These are phyloP conservation scores for Ceratocystis smalleyi DNA, from an alignment of 2,329 filamentous ascomycete genomes.

Conservation along the genomic window DNA sequence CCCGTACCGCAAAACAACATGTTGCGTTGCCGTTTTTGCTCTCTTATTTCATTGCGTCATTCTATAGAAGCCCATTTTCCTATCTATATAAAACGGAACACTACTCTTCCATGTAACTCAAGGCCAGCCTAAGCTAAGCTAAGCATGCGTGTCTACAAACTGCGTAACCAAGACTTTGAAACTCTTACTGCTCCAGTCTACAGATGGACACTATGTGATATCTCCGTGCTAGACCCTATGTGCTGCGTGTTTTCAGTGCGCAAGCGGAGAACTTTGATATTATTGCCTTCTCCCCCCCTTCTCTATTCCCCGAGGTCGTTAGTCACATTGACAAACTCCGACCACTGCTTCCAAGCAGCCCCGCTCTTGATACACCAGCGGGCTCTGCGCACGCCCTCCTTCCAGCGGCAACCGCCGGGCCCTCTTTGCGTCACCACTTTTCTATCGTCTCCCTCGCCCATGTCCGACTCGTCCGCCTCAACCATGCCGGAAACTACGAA, in stretches of 20 bases:
- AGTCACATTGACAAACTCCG: slow-evolving; percentile 68
- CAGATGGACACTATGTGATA: neutral
- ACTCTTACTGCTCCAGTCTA: neutral
- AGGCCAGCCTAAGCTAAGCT: neutral
- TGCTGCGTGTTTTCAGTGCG: too few relatives aligned
- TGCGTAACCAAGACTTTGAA: neutral
- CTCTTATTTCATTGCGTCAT: neutral
- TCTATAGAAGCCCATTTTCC: neutral
- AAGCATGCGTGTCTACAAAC: neutral
- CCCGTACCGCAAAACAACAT: neutral
- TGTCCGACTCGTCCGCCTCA: slow-evolving; percentile 62
- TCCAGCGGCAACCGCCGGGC: slow-evolving; percentile 80
- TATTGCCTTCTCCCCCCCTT: too few relatives aligned
- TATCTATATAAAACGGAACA: neutral
- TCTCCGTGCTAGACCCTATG: too few relatives aligned
- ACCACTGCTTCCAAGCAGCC: slow-evolving; percentile 69
- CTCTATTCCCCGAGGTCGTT: slow-evolving; percentile 32
- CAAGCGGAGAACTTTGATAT: too few relatives aligned
- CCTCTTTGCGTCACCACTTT: slow-evolving; percentile 68
- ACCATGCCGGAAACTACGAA: slow-evolving; percentile 76
- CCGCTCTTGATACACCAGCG: slow-evolving; percentile 80
- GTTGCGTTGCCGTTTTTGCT: neutral
- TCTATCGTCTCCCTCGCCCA: slow-evolving; percentile 68
- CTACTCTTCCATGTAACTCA: neutral
- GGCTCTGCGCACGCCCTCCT: slow-evolving; percentile 77